A percentile compares a stretch with the other conserved stretches of the same genome.
Evolutionary conservation across 768 basidiomycete species (phyloP).

Genomic region (Chalciporus sphaerocephalus): DNA sequence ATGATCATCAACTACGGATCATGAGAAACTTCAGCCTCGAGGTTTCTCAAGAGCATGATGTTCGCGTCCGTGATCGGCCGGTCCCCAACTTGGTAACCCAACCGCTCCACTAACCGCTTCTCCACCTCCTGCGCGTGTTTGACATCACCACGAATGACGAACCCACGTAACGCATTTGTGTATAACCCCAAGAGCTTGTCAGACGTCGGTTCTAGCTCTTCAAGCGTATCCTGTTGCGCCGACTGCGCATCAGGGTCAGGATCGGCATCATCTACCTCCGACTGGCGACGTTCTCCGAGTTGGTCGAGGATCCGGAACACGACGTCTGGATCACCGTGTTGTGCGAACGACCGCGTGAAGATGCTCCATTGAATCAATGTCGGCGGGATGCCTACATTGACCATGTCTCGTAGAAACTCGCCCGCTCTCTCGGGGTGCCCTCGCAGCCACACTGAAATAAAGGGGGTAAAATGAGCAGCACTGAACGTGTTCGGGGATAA

Average conservation of each 20-base stretch:
- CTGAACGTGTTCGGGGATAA: constrained; percentile 31
- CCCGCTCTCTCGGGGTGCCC: constrained; percentile 30
- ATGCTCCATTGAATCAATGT: constrained; percentile 47
- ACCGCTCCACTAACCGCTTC: constrained; percentile 18
- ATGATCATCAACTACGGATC: too few species aligned
- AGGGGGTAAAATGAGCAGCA: constrained; percentile 48
- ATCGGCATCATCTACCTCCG: neutral
- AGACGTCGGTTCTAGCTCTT: neutral
- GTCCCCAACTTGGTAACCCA: constrained; percentile 24
- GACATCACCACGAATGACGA: constrained; percentile 29
- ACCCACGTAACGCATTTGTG: constrained; percentile 37
- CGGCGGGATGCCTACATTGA: constrained; percentile 41
- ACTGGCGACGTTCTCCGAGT: constrained; percentile 32
- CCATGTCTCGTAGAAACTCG: constrained; percentile 51
- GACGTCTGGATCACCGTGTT: constrained; percentile 30
- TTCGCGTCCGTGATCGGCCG: constrained; percentile 20
- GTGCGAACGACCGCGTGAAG: constrained; percentile 44
- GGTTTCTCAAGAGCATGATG: constrained; percentile 16
- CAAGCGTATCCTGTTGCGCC: neutral
- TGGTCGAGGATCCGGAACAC: constrained; percentile 41
- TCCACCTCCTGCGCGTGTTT: constrained; percentile 32
- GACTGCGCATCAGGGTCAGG: neutral
- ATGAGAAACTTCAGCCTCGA: constrained; percentile 9
- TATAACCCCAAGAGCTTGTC: constrained; percentile 32
- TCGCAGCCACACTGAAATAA: constrained; percentile 41